phyloP scores from a whole-genome alignment of 768 basidiomycete species.

The Leucosporidium creatinivorum region DNA sequence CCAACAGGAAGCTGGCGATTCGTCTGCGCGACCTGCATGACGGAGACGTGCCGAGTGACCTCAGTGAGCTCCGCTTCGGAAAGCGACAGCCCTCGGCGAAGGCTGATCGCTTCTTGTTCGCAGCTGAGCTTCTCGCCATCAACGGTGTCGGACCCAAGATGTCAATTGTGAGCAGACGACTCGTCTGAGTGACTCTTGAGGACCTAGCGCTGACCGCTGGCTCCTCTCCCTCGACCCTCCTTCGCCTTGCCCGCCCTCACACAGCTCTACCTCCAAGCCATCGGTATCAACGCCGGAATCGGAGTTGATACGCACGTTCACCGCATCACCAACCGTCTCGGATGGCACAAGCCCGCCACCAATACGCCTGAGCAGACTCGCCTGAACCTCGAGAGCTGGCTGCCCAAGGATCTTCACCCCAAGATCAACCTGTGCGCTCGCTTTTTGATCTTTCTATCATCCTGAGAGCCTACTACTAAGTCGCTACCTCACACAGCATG shows the following conservation, averaged over 20 bases:
- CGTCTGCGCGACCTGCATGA: conserved; percentile 60
- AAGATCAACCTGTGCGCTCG: conserved; percentile 16
- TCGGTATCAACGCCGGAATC: conserved; percentile 54
- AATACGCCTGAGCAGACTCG: conserved; percentile 82
- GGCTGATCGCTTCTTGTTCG: neutral
- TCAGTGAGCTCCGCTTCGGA: neutral
- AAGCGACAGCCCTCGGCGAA: neutral
- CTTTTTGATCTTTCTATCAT: no score
- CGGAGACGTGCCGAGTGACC: conserved; percentile 68
- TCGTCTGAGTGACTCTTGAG: no score
- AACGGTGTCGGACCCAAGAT: conserved; percentile 95
- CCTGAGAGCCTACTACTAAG: no score
- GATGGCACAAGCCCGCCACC: conserved; percentile 82
- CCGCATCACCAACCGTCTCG: conserved; percentile 82
- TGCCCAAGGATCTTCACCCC: conserved; percentile 34
- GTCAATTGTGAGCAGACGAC: conserved; percentile 60
- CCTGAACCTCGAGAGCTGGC: conserved; percentile 37
- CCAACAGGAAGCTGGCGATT: conserved; percentile 16
- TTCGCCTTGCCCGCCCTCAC: neutral
- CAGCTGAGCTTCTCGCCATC: conserved; percentile 73
- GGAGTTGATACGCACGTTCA: conserved; percentile 89
- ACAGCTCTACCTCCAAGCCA: conserved; percentile 25
- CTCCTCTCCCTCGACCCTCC: neutral
- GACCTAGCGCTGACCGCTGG: no score
- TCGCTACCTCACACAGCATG: conserved; percentile 17